Conservation (phyloP, 768 basidiomycete species). For the Hypholoma fasciculare region DNA sequence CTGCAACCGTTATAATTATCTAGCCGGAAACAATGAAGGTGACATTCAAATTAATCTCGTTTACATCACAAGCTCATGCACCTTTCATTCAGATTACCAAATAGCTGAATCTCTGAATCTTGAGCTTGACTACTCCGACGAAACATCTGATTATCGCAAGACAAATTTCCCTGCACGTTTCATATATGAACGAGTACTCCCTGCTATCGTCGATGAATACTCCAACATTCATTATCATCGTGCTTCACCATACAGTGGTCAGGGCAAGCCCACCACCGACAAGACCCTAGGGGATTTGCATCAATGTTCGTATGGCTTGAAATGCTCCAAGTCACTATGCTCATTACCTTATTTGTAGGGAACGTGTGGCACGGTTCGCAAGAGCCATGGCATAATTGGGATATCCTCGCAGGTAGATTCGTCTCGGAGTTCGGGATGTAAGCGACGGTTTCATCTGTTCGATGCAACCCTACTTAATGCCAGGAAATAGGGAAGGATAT, state of each 20-base stretch:
- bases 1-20: not conserved
- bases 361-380: constrained; percentile 96
- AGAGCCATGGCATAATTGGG: constrained; percentile 95
- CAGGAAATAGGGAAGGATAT: constrained; percentile 69
- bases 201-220: constrained; percentile 63
- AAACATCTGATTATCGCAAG: constrained; percentile 80
- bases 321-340: not conserved
- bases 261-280: constrained; percentile 72
- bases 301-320: constrained; percentile 59
- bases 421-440: constrained; percentile 96
- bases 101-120: constrained; percentile 80
- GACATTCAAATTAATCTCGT: not conserved
- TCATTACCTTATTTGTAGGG: constrained; percentile 41
- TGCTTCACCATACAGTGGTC: constrained; percentile 84
- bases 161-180: constrained; percentile 87
- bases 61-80: not conserved
- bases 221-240: constrained; percentile 81
- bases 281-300: constrained; percentile 84
- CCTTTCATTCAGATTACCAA: constrained; percentile 64
- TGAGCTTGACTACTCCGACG: constrained; percentile 83
- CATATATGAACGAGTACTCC: constrained; percentile 87
- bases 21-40: constrained; percentile 86
- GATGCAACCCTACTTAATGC: not conserved
- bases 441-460: constrained; percentile 15
- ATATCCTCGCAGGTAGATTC: constrained; percentile 85